These are phyloP conservation scores for Hericium coralloides DNA, from an alignment of 768 basidiomycete genomes.

Conservation along the genomic window DNA sequence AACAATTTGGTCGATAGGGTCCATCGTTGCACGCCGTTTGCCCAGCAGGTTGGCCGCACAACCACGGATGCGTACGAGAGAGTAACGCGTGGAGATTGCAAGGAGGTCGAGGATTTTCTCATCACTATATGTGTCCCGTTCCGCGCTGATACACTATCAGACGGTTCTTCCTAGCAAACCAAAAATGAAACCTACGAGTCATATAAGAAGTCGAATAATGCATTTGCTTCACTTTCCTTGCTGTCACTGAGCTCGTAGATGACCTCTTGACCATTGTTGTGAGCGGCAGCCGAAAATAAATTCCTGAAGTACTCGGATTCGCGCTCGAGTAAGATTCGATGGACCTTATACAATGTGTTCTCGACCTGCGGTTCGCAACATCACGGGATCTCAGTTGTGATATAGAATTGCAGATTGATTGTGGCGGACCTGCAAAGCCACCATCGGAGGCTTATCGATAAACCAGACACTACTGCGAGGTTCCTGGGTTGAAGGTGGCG, in stretches of 20 bases:
- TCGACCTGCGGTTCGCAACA: constrained; percentile 8
- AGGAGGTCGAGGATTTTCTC: constrained; percentile 4
- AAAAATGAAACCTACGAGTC: constrained; percentile 7
- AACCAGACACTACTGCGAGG: neutral
- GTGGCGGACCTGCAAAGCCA: neutral
- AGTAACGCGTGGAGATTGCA: constrained; percentile 8
- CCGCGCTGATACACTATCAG: constrained; percentile 1
- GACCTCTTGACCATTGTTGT: constrained; percentile 2
- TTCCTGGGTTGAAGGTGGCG: neutral
- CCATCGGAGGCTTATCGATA: neutral
- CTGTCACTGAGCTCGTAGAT: constrained; percentile 7
- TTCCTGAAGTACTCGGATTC: constrained; percentile 14
- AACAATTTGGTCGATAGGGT: constrained; percentile 12
- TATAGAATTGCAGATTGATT: neutral
- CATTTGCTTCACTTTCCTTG: constrained; percentile 5
- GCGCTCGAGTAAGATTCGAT: constrained; percentile 11
- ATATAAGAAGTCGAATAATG: constrained; percentile 14
- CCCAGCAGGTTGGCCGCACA: constrained; percentile 9
- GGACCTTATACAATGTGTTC: constrained; percentile 13
- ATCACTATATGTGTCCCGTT: neutral
- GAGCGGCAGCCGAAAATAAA: constrained; percentile 6
- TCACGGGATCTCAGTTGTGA: neutral
- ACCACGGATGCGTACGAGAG: constrained; percentile 4
- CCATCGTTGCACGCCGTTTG: neutral
- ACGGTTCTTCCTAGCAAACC: neutral